A percentile compares a stretch with the other conserved stretches of the same genome.
These are phyloP conservation scores for Rhodomyrtus psidioides DNA, from an alignment of 441 rosid species.

Conservation along the genomic window DNA sequence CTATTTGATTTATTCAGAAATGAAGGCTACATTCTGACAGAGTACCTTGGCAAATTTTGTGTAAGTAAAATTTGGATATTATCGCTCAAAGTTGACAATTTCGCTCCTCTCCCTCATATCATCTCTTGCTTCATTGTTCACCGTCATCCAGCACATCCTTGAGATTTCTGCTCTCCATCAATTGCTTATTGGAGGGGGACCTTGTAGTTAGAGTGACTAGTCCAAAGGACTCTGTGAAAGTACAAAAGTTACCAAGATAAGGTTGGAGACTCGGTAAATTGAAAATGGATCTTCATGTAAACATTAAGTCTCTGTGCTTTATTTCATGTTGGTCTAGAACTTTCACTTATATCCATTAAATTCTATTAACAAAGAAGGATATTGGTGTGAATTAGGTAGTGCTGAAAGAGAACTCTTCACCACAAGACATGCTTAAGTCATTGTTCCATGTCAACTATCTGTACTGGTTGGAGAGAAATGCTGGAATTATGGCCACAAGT, in stretches of 20 bases:
- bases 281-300: background rate
- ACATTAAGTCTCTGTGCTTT: background rate
- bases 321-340: background rate
- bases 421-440: slow-evolving; percentile 91
- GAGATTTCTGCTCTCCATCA: background rate
- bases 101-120: background rate
- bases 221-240: background rate
- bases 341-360: background rate
- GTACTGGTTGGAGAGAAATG: slow-evolving; percentile 90
- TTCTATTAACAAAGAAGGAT: background rate
- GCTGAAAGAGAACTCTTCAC: slow-evolving; percentile 69
- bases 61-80: slow-evolving; percentile 31
- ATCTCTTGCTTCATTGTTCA: background rate
- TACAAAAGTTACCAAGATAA: background rate
- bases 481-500: slow-evolving; percentile 61
- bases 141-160: background rate
- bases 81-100: background rate
- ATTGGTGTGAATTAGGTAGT: slow-evolving; percentile 49
- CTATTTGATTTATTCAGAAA: slow-evolving; percentile 52
- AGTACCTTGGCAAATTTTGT: slow-evolving; percentile 54
- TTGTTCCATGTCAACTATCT: slow-evolving; percentile 83
- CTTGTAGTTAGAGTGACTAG: background rate
- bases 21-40: slow-evolving; percentile 81
- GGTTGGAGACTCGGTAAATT: background rate
- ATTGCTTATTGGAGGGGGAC: background rate